Percentiles rank a stretch among this genome's conserved stretches.
Conservation (phyloP, 2,329 filamentous ascomycete genomes). For the Anisogramma anomala region DNA sequence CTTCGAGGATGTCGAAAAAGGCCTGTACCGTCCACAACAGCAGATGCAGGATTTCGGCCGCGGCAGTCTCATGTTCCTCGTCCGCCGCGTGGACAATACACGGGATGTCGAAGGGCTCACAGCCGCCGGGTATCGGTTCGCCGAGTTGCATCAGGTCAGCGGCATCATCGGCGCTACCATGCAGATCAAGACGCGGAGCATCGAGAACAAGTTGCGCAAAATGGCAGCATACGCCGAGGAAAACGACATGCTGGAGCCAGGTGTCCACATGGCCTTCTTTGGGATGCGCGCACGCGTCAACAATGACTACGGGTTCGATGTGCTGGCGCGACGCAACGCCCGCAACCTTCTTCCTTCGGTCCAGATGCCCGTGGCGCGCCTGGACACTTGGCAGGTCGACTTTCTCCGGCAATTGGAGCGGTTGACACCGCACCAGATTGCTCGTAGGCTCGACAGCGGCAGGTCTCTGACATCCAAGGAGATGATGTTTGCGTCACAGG, state of each 20-base stretch:
- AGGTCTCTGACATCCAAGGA: slow-evolving; percentile 29
- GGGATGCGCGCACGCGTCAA: slow-evolving; percentile 41
- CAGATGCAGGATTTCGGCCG: slow-evolving; percentile 39
- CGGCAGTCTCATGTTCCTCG: slow-evolving; percentile 72
- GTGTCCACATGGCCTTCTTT: slow-evolving; percentile 48
- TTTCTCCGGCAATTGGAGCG: slow-evolving; percentile 41
- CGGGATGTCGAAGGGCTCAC: slow-evolving; percentile 53
- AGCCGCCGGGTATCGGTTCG: slow-evolving; percentile 68
- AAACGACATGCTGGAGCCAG: slow-evolving; percentile 35
- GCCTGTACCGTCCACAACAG: slow-evolving; percentile 17
- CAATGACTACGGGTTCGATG: slow-evolving; percentile 44
- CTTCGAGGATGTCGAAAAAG: slow-evolving; percentile 31
- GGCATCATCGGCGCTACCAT: slow-evolving; percentile 59
- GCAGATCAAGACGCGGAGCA: slow-evolving; percentile 55
- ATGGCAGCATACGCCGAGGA: slow-evolving; percentile 50
- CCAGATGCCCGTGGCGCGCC: slow-evolving; percentile 37
- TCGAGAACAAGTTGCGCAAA: slow-evolving; percentile 48
- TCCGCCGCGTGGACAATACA: slow-evolving; percentile 47
- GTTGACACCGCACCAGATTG: slow-evolving; percentile 28
- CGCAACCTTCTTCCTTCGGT: slow-evolving; percentile 51
- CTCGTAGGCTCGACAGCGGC: slow-evolving; percentile 27
- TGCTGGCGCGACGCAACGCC: slow-evolving; percentile 45
- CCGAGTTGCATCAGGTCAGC: slow-evolving; percentile 54
- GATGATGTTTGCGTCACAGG: slow-evolving; percentile 31
- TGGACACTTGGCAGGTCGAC: slow-evolving; percentile 44